Base-by-base conservation (phyloP, 108 stramenopile genomes). In the Cyclotella kingstonii region DNA sequence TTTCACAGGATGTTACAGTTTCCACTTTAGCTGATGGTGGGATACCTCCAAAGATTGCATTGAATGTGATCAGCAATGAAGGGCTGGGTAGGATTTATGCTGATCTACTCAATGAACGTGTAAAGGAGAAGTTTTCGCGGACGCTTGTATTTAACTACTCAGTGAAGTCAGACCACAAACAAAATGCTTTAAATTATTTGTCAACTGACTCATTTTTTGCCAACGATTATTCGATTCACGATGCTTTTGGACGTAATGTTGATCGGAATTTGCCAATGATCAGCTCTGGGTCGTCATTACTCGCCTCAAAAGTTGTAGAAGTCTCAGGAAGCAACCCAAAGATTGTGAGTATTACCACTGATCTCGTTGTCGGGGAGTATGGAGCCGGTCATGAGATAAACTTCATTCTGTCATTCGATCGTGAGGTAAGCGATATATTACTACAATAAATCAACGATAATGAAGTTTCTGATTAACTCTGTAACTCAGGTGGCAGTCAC, bases 81-180 rank as follows among this genome's bases (percentile, higher is more conserved):
- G 54, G 48, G 9, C 2, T 23, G 21, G 63, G 33, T 17, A 22
- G 17, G 31, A 54, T 59, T 2, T 64, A 53, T 44, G 63, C 52
- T 1, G 75, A 69, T 30, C 48, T 69, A 31, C 29, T 45, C 15
- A 15, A 19, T 7, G 15, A 73, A 36, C 23, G 34, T 33, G 15
- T 52, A 51, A 23, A 57, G 7, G 62, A 38, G 14, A 0, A 8
- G 2, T 35, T 51, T 29, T 42, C 56, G 7, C 14, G 64, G 22
- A 66, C 51, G 4, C 47, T 84, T 14, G 22, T 12, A 2, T 87
- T 83, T 44, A 61, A 66, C 35, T 84, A 87, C 53, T 27, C 54
- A 8, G 80, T 83, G 2, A 25, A 49, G 29, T 48, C 38, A 12
- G 84, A 61, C 21, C 74, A 83, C 44, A 35, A 39, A 17, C 51